Evolutionary conservation across 768 basidiomycete genomes (phyloP), one percentile per base, ranked within the genome.

Genomic region (Rhizopogon rudus): DNA sequence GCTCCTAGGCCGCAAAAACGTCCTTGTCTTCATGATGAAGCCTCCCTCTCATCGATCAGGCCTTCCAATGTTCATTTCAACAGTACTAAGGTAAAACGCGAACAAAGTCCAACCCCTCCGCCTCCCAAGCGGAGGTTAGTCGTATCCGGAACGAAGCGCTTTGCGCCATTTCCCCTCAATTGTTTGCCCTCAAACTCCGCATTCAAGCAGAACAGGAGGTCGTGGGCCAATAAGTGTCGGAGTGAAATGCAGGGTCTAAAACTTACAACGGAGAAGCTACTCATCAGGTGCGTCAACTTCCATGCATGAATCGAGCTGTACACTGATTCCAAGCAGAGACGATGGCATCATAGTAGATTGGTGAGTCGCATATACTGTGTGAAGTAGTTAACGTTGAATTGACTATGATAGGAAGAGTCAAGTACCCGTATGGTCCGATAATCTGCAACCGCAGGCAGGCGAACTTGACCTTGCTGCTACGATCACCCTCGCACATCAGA

Each of bases 271-370:
- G 64, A 56, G 55, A 70, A 62, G 51, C 56, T 58, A 31, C 33
- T 67, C 20, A 54, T 72, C 35, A 65, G 69, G 69, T 71, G 33
- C 17, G 69, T 59, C 31, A 5, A 41, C 7, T 39, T 52, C 6
- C 42, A 17, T 52, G 44, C 13, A 35, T 44, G n/a, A 40, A 10
- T n/a, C 16, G 28, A 52, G 35, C 33, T 49, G 17, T 41, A 40
- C 8, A 17, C 22, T 39, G 6, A 49, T 33, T 8, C 20, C 35
- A 35, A 37, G 42, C 37, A 67, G 68, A 46, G 68, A 67, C 17
- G 70, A 70, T n/a, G 68, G 67, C 20, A 50, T 70, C 49, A 52
- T 61, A 28, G 57, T 70, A 28, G 70, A 70, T 51, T 70, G 68
- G 68, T 71, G 40, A 39, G 48, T 55, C 3, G n/a, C 25, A 35